Evolutionary conservation across 108 stramenopile species (phyloP).

Genomic region (Parmales sp.): DNA sequence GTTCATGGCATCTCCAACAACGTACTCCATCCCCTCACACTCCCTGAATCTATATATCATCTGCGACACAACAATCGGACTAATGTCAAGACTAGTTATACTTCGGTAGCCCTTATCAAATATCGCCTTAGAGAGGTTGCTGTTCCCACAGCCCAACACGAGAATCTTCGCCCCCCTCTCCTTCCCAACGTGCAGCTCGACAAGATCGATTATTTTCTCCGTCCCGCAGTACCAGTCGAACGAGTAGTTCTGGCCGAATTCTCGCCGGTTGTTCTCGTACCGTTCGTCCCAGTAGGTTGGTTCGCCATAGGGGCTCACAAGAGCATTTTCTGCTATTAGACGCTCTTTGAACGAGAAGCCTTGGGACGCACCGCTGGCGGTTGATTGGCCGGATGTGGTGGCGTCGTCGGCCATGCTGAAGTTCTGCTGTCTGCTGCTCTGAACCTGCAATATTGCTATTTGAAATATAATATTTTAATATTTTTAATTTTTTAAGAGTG

Average conservation of each 20-base stretch:
- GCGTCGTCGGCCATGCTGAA: neutral
- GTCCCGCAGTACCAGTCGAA: constrained; percentile 1
- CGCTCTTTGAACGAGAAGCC: neutral
- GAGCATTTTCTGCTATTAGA: neutral
- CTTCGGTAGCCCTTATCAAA: neutral
- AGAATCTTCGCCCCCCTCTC: neutral
- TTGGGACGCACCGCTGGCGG: neutral
- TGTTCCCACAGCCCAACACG: neutral
- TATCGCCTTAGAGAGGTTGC: neutral
- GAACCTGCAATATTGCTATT: neutral
- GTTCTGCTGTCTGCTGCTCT: neutral
- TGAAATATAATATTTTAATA: neutral
- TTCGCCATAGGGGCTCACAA: neutral
- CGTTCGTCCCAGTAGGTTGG: constrained; percentile 8
- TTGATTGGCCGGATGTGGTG: neutral
- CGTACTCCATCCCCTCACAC: neutral
- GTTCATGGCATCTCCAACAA: constrained; percentile 3
- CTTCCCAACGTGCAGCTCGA: neutral
- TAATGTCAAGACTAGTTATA: neutral
- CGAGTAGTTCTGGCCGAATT: neutral
- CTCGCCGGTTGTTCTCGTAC: neutral
- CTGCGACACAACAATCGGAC: neutral
- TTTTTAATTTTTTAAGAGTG: neutral
- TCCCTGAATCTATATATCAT: neutral
- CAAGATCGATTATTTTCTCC: neutral